Percentiles rank a stretch among this genome's conserved stretches.
These are phyloP conservation scores for Phytophthora syringae DNA, from an alignment of 352 stramenopile species.

Conservation along the genomic window DNA sequence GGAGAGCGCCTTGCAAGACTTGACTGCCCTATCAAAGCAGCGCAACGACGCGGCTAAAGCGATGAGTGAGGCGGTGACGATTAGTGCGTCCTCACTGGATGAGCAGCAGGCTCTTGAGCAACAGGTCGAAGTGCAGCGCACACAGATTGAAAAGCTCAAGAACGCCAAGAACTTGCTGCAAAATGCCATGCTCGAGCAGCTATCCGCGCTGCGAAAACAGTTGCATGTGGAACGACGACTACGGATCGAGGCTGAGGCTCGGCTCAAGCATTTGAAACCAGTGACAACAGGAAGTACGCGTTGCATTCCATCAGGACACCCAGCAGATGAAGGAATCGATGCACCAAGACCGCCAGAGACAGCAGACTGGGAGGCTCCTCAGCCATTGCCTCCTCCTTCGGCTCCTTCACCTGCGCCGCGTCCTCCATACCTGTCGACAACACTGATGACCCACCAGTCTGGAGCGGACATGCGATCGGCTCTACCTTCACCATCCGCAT, in stretches of 20 bases:
- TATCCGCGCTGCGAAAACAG: constrained; percentile 79
- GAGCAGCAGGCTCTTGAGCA: constrained; percentile 74
- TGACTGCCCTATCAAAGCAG: constrained; percentile 68
- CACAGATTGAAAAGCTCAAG: constrained; percentile 82
- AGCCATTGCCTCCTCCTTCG: constrained; percentile 58
- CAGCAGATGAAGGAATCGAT: constrained; percentile 4
- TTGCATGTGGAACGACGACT: constrained; percentile 73
- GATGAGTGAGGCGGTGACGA: constrained; percentile 87
- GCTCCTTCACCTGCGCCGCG: constrained; percentile 40
- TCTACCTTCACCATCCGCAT: constrained; percentile 18
- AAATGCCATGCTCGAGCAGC: constrained; percentile 85
- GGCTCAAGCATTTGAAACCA: constrained; percentile 59
- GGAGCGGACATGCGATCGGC: constrained; percentile 27
- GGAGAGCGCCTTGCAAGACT: constrained; percentile 68
- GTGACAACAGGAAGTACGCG: neutral
- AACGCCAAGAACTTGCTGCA: constrained; percentile 78
- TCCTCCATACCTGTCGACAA: constrained; percentile 36
- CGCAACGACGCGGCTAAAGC: constrained; percentile 80
- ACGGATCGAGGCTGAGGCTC: constrained; percentile 70
- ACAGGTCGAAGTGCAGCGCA: constrained; percentile 65
- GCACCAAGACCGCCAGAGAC: constrained; percentile 10
- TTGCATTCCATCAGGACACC: neutral
- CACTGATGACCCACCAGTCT: constrained; percentile 5
- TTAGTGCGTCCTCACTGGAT: constrained; percentile 80
- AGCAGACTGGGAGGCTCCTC: constrained; percentile 41